These are phyloP conservation scores for Phytopythium litorale DNA, from an alignment of 352 stramenopile species.

Conservation along the genomic window DNA sequence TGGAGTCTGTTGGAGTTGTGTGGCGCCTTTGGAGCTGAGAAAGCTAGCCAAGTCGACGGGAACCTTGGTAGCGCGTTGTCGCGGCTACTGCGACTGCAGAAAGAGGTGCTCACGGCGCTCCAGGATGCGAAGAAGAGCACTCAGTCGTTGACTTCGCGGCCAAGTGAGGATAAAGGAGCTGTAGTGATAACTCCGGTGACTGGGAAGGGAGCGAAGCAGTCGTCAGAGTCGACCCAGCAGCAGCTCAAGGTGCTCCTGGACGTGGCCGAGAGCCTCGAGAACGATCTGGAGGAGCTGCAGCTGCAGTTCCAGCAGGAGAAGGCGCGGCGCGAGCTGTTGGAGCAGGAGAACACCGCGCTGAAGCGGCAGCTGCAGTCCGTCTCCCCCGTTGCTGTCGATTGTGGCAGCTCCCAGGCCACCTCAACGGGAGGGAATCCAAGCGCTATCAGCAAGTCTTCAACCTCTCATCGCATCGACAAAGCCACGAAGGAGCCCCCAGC, in stretches of 20 bases:
- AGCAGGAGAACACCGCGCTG: constrained; percentile 44
- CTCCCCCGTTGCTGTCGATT: constrained; percentile 8
- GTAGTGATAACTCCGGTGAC: constrained; percentile 6
- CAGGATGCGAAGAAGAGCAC: constrained; percentile 11
- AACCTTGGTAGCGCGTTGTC: constrained; percentile 33
- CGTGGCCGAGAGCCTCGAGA: constrained; percentile 58
- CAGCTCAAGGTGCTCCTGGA: constrained; percentile 65
- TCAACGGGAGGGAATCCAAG: neutral
- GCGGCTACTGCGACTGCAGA: constrained; percentile 38
- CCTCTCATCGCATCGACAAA: constrained; percentile 8
- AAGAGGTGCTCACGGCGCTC: constrained; percentile 40
- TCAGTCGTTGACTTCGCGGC: neutral
- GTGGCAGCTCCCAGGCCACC: neutral
- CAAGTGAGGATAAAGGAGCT: neutral
- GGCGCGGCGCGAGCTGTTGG: constrained; percentile 32
- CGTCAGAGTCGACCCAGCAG: constrained; percentile 14
- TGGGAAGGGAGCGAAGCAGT: constrained; percentile 10
- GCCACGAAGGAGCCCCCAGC: neutral
- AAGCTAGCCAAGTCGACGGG: constrained; percentile 22
- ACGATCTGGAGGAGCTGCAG: constrained; percentile 46
- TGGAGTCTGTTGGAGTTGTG: constrained; percentile 58
- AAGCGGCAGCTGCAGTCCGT: constrained; percentile 15
- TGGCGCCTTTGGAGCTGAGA: constrained; percentile 40
- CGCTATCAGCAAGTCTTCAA: neutral
- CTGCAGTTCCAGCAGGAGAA: constrained; percentile 44